Base-by-base conservation (phyloP, 805 yeast species). In the Yarrowia yakushimensis region DNA sequence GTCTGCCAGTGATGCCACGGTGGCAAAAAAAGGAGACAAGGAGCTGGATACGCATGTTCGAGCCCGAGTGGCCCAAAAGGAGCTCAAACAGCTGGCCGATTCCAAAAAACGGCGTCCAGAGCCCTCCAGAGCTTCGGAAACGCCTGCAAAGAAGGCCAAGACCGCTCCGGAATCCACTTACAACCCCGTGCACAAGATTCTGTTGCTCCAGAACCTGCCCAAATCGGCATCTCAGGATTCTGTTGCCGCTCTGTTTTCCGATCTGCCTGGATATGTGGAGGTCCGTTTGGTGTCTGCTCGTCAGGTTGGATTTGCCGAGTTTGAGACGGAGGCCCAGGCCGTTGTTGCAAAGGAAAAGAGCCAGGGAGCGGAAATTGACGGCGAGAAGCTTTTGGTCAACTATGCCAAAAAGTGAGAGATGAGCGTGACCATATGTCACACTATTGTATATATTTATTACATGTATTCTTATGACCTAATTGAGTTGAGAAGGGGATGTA, bases 301-400 rank as follows among this genome's bases (percentile, higher is more conserved):
- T 45, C 82, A 82, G 37, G 81, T 93, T 48, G 96, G 94, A 11
- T 87, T 93, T 72, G 80, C 93, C 3, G 97, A 93, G 68, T 93
- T 86, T 71, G 83, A 81, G 23, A 75, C 77, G 5, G 86, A 83
- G 22, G 69, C 72, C 1, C 73, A 77, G 39, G 86, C 96, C 0
- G 77, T 78, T 2, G 69, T 66, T 3, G 82, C 76, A 3, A 75
- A 74, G 64, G 69, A 71, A 36, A 69, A 67, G 2, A 67, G 69
- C 1, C 65, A 62, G 27, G 73, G 69, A 17, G 62, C 72, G 41
- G 64, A 41, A 31, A 52, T 74, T 20, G 72, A 66, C 15, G 72
- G 65, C n/a, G 68, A 63, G 18, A 55, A 59, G 25, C 66, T 72
- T 15, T 63, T 54, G 50, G 68, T 74, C 9, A 70, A 75, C 6